Percentiles rank a stretch among this genome's conserved stretches.
These are phyloP conservation scores for Thymus quinquecostatus DNA, from an alignment of 257 asterid species.

Conservation along the genomic window DNA sequence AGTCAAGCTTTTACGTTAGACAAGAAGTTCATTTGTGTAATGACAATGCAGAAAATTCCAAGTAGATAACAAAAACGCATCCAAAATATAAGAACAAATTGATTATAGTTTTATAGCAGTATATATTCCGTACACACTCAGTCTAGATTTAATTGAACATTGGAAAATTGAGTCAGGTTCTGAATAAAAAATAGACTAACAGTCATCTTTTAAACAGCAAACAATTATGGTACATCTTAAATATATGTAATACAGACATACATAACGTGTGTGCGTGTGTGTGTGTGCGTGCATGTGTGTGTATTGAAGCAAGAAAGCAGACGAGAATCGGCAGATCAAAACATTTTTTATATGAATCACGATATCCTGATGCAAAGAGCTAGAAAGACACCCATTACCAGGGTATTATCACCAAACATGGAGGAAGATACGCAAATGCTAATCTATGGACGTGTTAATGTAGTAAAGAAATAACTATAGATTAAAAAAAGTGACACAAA, in stretches of 20 bases:
- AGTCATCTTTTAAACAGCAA: not conserved
- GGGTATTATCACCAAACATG: constrained; percentile 1
- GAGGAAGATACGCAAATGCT: constrained; percentile 18
- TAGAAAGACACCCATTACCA: not conserved
- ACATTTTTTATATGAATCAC: no score
- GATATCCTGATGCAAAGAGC: not conserved
- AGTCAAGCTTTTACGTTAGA: not conserved
- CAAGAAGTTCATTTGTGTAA: not conserved
- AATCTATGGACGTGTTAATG: not conserved
- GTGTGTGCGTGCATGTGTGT: no score
- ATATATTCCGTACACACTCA: not conserved
- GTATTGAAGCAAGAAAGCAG: not conserved
- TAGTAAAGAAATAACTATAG: not conserved
- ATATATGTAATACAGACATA: not conserved
- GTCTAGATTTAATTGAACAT: constrained; percentile 8
- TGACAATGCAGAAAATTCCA: not conserved
- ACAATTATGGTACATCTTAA: not conserved
- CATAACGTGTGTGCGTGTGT: no score
- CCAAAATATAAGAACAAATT: not conserved
- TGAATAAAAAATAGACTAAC: not conserved
- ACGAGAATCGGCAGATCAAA: not conserved
- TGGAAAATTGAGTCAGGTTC: constrained; percentile 7
- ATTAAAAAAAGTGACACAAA: not conserved
- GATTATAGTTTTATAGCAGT: constrained; percentile 2
- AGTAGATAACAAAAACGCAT: not conserved